Evolutionary conservation across 73 alveolate genomes (phyloP), one percentile per base, ranked within the genome.

Genomic region (Uronychia setigera): DNA sequence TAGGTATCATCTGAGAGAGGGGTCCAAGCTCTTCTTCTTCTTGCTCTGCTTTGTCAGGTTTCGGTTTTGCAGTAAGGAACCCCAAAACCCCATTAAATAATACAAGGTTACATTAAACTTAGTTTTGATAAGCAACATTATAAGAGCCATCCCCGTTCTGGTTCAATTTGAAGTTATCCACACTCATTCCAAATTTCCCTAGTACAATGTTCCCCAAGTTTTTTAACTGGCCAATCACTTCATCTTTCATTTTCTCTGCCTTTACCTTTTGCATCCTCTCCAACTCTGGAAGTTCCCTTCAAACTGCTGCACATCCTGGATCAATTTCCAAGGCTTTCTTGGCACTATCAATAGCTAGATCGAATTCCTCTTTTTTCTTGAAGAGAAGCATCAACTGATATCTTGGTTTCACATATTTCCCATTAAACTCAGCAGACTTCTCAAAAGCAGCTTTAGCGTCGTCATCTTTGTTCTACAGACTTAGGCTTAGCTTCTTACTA

Each of bases 111-210:
- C n/a, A n/a, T n/a, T n/a, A n/a, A n/a, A n/a, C n/a, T n/a, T n/a
- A n/a, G n/a, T n/a, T n/a, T n/a, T n/a, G n/a, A n/a, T n/a, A n/a
- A n/a, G 58, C 5, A 14, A 89, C 80, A 46, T 89, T 89, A 83
- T 85, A 89, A 14, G 95, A 76, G n/a, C 95, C 95, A 77, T 94
- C 98, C 0, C 90, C 88, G 81, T 94, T 93, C 75, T 94, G 93
- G 78, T 91, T 88, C 81, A 94, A 46, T 84, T 91, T 91, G 91
- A 94, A 94, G 91, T 94, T 94, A 84, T 94, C 98, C n/a, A 89
- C 32, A 80, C 96, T 91, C 96, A 94, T 91, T 28, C 98, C 98
- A 33, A 94, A 94, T 57, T 94, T 91, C 77, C 96, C 96, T 13
- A 94, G 85, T 29, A 94, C 84, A 0, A 86, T 80, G 75, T 94